phyloP scores from a whole-genome alignment of 306 rosid genomes.

The Astragalus glycyphyllos region DNA sequence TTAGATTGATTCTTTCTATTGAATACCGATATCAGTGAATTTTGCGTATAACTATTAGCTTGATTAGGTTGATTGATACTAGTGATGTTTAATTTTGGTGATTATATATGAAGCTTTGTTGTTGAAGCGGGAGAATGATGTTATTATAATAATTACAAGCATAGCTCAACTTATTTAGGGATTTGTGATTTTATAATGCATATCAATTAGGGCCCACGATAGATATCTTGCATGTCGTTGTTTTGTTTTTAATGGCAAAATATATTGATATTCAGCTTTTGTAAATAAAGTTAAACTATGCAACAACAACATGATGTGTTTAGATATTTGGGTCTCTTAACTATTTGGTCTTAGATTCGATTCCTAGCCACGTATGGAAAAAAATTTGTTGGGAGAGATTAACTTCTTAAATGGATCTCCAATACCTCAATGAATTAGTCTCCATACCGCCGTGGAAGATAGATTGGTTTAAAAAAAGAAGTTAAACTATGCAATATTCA shows the following conservation, averaged over 20 bases:
- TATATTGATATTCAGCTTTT: not conserved
- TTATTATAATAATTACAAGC: not conserved
- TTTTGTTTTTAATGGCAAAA: too few species aligned
- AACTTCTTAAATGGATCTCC: too few species aligned
- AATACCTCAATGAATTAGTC: too few species aligned
- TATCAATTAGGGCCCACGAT: not conserved
- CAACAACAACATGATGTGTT: too few species aligned
- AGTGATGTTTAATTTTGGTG: not conserved
- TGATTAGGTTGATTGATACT: not conserved
- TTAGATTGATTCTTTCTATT: not conserved
- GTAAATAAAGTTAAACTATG: slow-evolving; percentile 6
- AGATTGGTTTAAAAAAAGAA: too few species aligned
- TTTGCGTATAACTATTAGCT: not conserved
- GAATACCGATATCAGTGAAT: not conserved
- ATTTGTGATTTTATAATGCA: not conserved
- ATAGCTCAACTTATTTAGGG: not conserved
- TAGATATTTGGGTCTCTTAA: too few species aligned
- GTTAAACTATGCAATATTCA: not conserved
- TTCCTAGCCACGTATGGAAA: too few species aligned
- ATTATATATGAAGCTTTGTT: slow-evolving; percentile 12
- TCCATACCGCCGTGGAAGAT: too few species aligned
- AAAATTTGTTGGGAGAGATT: too few species aligned
- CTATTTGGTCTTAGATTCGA: too few species aligned
- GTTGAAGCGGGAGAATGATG: not conserved
- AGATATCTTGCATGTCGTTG: not conserved